Conservation (phyloP, 2,329 filamentous ascomycete species). For the Fusarium cyanostomum region DNA sequence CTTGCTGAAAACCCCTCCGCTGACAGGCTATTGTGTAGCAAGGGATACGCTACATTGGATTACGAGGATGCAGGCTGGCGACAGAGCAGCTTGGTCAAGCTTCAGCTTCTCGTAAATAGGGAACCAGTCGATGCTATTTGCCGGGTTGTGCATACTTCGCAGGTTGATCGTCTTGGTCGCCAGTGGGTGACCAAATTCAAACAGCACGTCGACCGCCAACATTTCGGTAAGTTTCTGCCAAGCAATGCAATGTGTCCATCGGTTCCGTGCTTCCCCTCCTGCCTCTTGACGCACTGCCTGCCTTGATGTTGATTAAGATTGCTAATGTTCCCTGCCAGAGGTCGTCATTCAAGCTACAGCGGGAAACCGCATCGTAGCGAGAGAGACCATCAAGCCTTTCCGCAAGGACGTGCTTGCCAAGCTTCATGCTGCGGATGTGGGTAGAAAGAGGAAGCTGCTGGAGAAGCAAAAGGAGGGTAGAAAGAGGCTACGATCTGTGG, state of each 20-base stretch:
- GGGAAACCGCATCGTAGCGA: constrained; percentile 82
- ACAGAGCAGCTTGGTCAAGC: constrained; percentile 80
- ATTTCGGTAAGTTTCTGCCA: constrained; percentile 69
- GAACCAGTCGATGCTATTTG: constrained; percentile 91
- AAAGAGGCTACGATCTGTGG: constrained; percentile 84
- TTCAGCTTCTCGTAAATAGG: constrained; percentile 95
- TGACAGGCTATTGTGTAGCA: constrained; percentile 53
- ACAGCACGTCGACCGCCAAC: constrained; percentile 93
- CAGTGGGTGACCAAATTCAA: constrained; percentile 97
- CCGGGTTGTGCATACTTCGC: constrained; percentile 85
- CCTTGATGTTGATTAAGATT: background rate
- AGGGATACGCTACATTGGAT: constrained; percentile 94
- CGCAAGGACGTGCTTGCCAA: constrained; percentile 95
- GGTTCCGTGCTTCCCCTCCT: too few species aligned
- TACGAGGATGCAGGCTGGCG: constrained; percentile 96
- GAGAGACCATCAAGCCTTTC: constrained; percentile 96
- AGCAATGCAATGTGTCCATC: too few species aligned
- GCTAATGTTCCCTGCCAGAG: constrained; percentile 59
- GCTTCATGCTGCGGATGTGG: constrained; percentile 89
- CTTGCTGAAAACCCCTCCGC: background rate
- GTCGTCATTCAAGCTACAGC: constrained; percentile 92
- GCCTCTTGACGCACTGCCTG: background rate
- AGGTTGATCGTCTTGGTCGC: constrained; percentile 81
- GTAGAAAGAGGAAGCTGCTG: constrained; percentile 82
- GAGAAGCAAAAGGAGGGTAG: constrained; percentile 97